These are phyloP conservation scores for Endotrypanum monterogeii DNA, from an alignment of 208 protist genomes.

Conservation along the genomic window DNA sequence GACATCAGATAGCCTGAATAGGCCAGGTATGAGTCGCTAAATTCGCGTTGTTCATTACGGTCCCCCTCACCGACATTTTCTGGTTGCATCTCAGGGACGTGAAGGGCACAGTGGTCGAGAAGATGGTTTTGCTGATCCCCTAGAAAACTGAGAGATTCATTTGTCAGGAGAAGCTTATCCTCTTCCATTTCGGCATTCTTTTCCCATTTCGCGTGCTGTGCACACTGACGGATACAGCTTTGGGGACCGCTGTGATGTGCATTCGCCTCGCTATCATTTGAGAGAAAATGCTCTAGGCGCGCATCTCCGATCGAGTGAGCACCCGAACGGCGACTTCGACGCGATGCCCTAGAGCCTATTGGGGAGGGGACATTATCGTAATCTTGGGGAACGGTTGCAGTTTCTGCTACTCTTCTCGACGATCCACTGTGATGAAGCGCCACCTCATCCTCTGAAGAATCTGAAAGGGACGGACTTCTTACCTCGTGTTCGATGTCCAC, in stretches of 20 bases:
- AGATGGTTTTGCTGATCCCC: constrained; percentile 12
- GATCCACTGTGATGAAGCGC: not conserved
- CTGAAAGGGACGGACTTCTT: too few species aligned
- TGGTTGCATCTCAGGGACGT: constrained; percentile 1
- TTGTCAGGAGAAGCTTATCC: not conserved
- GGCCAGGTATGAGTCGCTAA: not conserved
- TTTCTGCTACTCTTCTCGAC: not conserved
- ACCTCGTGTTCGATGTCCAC: too few species aligned
- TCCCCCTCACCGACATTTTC: not conserved
- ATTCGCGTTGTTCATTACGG: not conserved
- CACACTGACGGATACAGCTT: not conserved
- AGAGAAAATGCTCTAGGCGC: not conserved
- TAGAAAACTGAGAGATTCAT: constrained; percentile 7
- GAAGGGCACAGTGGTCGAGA: constrained; percentile 8
- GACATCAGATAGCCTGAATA: not conserved
- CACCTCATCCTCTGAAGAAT: too few species aligned
- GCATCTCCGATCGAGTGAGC: not conserved
- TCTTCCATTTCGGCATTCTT: not conserved
- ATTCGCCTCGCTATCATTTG: not conserved
- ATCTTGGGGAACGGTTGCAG: not conserved
- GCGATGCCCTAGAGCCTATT: not conserved
- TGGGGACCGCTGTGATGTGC: not conserved
- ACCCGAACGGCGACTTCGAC: not conserved
- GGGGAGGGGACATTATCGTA: not conserved
- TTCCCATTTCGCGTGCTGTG: not conserved